Base-by-base conservation (phyloP, 768 basidiomycete species). In the Lentinula lateritia region DNA sequence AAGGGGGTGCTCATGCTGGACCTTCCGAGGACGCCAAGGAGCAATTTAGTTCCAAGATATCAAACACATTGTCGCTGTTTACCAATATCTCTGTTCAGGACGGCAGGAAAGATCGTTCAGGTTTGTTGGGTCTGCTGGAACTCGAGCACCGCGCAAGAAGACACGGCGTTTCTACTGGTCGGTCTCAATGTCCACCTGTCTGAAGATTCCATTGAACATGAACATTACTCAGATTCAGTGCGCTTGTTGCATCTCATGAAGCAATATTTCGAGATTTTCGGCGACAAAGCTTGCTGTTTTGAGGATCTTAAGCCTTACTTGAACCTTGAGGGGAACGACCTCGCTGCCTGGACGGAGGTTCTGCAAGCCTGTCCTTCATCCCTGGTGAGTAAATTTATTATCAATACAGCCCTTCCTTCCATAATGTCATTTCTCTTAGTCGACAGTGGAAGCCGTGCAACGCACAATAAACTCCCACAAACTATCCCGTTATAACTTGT, bases 271-370 rank as follows among this genome's bases (percentile, higher is more conserved):
- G 75, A 82, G 43, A 76, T 76, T 61, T 84, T 93, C 66, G 88
- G 90, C 35, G 85, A 87, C 71, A 96, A 94, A 72, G 78, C 88
- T 5, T 93, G 90, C 71, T 93, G 92, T 71, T 92, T 86, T 61
- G 94, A 95, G 73, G 95, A 97, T 67, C 75, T 96, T 43, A 81
- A 80, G 65, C 84, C 86, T 3, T 93, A 89, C 69, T 71, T 88
- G 12, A 68, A 67, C 7, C 72, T 90, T 13, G 73, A 81, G 23
- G 80, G 72, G 53, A 75, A 80, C 12, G 78, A 80, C 35, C 72
- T 81, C 10, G 60, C 72, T 4, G 74, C 75, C 58, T 89, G 88
- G 83, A 79, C 76, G 41, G 66, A 78, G 12, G 83, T 85, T 70
- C 76, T 90, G 6, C 73, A 80, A 60, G 69, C 73, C 34, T 72